These are phyloP conservation scores for Cytospora schulzeri DNA, from an alignment of 2,329 filamentous ascomycete genomes.

Conservation along the genomic window DNA sequence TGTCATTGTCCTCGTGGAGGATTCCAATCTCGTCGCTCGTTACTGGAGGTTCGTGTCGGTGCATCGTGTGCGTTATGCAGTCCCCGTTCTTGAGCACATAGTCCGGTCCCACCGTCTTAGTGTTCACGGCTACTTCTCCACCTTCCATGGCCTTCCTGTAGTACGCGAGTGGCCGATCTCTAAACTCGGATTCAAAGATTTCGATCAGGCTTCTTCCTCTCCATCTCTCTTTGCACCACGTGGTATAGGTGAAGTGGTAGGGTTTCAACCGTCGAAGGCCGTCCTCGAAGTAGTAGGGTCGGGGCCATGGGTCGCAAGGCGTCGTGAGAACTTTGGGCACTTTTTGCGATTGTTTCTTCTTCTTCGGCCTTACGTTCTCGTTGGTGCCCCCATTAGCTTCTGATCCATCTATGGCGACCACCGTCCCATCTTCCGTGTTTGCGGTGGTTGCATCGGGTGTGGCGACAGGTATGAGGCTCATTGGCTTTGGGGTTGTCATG, in stretches of 20 bases:
- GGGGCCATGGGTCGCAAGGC: constrained; percentile 49
- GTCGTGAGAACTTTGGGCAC: constrained; percentile 35
- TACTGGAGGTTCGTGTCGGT: constrained; percentile 94
- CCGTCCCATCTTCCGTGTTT: neutral
- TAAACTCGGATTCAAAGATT: constrained; percentile 89
- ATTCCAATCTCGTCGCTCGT: constrained; percentile 77
- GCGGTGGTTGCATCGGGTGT: neutral
- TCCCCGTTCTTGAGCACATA: constrained; percentile 85
- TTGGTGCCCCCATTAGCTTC: neutral
- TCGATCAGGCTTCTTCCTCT: constrained; percentile 78
- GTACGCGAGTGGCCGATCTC: constrained; percentile 83
- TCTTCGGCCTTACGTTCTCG: constrained; percentile 5
- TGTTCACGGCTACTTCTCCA: constrained; percentile 80
- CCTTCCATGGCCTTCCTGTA: constrained; percentile 82
- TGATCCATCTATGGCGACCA: neutral
- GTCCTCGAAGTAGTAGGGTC: constrained; percentile 81
- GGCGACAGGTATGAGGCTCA: constrained; percentile 4
- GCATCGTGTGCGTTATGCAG: constrained; percentile 87
- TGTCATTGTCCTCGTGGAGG: constrained; percentile 87
- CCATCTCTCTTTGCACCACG: constrained; percentile 93
- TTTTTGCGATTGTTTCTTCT: constrained; percentile 11
- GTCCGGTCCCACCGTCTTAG: constrained; percentile 66
- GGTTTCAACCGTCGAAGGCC: constrained; percentile 81
- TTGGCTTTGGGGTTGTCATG: constrained; percentile 15
- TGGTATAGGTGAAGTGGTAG: constrained; percentile 94